A percentile compares a stretch with the other conserved stretches of the same genome.
These are phyloP conservation scores for Salvia miltiorrhiza DNA, from an alignment of 257 asterid species.

Conservation along the genomic window DNA sequence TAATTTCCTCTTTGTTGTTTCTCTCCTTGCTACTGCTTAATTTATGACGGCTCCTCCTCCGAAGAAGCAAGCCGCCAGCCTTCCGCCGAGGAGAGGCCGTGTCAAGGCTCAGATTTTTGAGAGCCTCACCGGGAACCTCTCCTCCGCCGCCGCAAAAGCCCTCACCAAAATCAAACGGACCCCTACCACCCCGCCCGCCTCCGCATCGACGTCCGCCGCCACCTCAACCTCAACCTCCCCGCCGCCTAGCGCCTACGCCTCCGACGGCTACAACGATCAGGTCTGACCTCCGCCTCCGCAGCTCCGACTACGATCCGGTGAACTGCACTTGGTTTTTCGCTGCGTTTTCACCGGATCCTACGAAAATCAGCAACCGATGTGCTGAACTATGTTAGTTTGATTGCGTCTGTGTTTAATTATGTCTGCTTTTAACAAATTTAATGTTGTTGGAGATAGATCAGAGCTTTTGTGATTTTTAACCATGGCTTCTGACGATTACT, in stretches of 20 bases:
- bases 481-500: slow-evolving; percentile 9
- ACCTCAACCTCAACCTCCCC: slow-evolving; percentile 34
- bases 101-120: slow-evolving; percentile 55
- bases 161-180: slow-evolving; percentile 18
- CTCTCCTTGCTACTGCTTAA: neutral
- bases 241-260: slow-evolving; percentile 27
- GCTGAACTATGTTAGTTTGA: neutral
- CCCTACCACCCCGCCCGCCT: slow-evolving; percentile 6
- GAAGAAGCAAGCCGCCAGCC: neutral
- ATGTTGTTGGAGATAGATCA: neutral
- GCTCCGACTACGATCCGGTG: neutral
- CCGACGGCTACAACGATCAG: slow-evolving; percentile 25
- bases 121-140: slow-evolving; percentile 37
- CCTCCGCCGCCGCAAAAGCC: slow-evolving; percentile 30
- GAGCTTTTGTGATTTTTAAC: slow-evolving; percentile 6
- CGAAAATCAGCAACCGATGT: neutral
- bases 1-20: neutral
- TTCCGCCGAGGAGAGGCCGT: slow-evolving; percentile 47
- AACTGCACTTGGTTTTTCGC: slow-evolving; percentile 17
- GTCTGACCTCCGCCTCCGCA: slow-evolving; percentile 5
- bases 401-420: neutral
- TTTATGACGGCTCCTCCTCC: slow-evolving; percentile 25
- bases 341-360: slow-evolving; percentile 9
- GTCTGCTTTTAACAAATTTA: neutral
- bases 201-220: slow-evolving; percentile 1